phyloP scores from a whole-genome alignment of 1,284 basidiomycete genomes.

The Chiua sp. region DNA sequence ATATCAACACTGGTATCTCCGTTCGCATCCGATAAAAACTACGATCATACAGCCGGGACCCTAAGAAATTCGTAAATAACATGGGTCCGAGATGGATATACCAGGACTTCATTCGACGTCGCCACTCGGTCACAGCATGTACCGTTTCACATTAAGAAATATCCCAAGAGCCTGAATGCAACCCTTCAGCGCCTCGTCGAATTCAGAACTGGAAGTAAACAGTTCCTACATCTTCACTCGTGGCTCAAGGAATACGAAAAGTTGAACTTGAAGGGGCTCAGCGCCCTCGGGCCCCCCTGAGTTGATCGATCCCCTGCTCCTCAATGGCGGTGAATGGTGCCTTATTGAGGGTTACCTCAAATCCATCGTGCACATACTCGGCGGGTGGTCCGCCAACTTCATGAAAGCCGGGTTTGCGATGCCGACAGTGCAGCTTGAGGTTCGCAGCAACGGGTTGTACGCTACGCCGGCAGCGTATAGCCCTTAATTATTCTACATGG shows the following conservation, averaged over 20 bases:
- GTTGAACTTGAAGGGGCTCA: constrained; percentile 95
- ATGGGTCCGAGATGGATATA: no score
- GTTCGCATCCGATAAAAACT: constrained; percentile 75
- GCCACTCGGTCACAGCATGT: no score
- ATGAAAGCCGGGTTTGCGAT: constrained; percentile 92
- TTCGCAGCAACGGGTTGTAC: constrained; percentile 89
- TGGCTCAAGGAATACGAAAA: constrained; percentile 97
- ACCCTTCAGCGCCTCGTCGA: constrained; percentile 77
- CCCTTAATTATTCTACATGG: constrained; percentile 30
- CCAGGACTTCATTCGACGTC: no score
- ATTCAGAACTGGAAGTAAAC: constrained; percentile 85
- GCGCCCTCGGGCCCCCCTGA: constrained; percentile 84
- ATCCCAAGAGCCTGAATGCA: constrained; percentile 87
- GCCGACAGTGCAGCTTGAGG: constrained; percentile 86
- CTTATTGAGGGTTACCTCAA: constrained; percentile 97
- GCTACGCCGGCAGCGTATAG: constrained; percentile 86
- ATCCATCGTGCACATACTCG: constrained; percentile 93
- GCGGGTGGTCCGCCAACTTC: constrained; percentile 96
- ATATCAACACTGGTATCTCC: constrained; percentile 85
- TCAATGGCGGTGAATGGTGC: constrained; percentile 92
- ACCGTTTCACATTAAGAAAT: constrained; percentile 80
- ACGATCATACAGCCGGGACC: constrained; percentile 45
- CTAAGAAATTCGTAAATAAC: no score
- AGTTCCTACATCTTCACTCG: constrained; percentile 87
- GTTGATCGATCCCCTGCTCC: constrained; percentile 83